A percentile compares a stretch with the other conserved stretches of the same genome.
Conservation (phyloP, 805 yeast species). For the Metschnikowia corniflorae region DNA sequence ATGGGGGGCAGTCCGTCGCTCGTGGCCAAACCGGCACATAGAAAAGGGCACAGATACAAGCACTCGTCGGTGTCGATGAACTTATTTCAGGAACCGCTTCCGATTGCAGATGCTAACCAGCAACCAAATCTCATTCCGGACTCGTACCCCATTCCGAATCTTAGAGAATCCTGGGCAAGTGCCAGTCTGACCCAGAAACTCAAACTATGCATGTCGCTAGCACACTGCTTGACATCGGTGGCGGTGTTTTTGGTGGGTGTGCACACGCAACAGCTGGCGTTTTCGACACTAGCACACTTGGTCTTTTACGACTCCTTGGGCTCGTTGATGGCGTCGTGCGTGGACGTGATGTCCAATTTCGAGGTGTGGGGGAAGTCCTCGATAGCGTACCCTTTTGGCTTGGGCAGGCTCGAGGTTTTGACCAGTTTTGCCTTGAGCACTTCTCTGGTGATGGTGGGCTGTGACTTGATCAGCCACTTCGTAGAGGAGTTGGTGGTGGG, state of each 20-base stretch:
- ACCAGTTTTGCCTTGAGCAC: conserved; percentile 85
- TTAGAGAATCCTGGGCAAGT: conserved; percentile 58
- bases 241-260: conserved; percentile 60
- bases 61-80: conserved; percentile 97
- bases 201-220: conserved; percentile 54
- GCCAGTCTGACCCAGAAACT: conserved; percentile 55
- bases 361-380: conserved; percentile 87
- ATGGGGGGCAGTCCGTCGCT: conserved; percentile 18
- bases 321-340: conserved; percentile 62
- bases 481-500: conserved; percentile 61
- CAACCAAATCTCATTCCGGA: conserved; percentile 62
- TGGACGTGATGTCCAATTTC: conserved; percentile 82
- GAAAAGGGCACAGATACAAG: conserved; percentile 93
- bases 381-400: conserved; percentile 84
- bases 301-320: conserved; percentile 85
- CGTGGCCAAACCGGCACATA: conserved; percentile 54
- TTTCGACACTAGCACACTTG: conserved; percentile 80
- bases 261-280: conserved; percentile 51
- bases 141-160: conserved; percentile 69
- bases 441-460: conserved; percentile 84
- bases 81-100: conserved; percentile 88
- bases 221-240: conserved; percentile 55
- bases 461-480: conserved; percentile 84
- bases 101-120: conserved; percentile 36
- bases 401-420: conserved; percentile 85